Conservation (phyloP, 2,329 filamentous ascomycete genomes). For the Aschersonia sp. region DNA sequence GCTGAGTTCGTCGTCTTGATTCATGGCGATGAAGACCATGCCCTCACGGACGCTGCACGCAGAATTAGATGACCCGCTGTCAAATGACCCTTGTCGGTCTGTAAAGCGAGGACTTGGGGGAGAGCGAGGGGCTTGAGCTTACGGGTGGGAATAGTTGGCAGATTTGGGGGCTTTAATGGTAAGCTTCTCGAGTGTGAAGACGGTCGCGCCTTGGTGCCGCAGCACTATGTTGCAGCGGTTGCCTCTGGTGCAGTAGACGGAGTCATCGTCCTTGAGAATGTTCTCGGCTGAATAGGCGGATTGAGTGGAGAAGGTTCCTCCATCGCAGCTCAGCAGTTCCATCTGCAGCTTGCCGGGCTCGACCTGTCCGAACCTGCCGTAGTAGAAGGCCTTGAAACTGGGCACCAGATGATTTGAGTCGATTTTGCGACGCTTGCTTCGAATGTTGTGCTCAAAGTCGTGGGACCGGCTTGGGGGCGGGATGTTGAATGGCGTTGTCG, state of each 20-base stretch:
- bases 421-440: constrained; percentile 55
- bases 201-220: constrained; percentile 62
- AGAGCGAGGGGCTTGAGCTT: constrained; percentile 24
- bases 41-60: constrained; percentile 64
- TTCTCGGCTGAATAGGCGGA: constrained; percentile 59
- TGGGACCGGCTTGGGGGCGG: constrained; percentile 12
- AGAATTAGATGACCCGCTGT: not conserved
- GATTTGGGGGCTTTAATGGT: constrained; percentile 72
- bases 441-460: constrained; percentile 33
- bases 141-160: constrained; percentile 72
- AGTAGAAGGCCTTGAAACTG: constrained; percentile 48
- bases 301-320: constrained; percentile 54
- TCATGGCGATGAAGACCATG: constrained; percentile 84
- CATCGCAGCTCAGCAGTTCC: constrained; percentile 84
- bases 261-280: constrained; percentile 65
- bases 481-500: too few relatives aligned
- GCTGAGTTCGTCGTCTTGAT: constrained; percentile 57
- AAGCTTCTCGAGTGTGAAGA: constrained; percentile 73
- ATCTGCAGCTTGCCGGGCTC: constrained; percentile 68
- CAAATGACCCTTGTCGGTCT: not conserved
- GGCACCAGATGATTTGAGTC: constrained; percentile 44
- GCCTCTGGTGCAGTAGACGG: constrained; percentile 83
- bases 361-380: constrained; percentile 78
- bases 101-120: constrained; percentile 2
- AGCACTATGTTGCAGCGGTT: constrained; percentile 78